Percentiles rank a stretch among this genome's conserved stretches.
phyloP scores from a whole-genome alignment of 192 early-diverging fungal genomes.

The Backusella circina region DNA sequence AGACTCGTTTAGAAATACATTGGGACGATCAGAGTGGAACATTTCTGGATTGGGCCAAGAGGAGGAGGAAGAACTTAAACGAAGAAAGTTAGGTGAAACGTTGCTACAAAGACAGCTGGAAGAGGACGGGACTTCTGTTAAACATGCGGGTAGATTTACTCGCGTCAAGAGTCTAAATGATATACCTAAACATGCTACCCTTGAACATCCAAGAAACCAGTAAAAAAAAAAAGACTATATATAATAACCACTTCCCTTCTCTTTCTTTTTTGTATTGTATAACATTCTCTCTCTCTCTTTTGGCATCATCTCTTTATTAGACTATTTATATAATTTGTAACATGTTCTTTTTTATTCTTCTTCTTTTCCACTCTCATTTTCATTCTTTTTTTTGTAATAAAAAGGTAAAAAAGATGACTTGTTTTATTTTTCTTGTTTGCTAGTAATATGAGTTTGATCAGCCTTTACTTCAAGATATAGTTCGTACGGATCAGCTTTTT shows the following conservation, averaged over 20 bases:
- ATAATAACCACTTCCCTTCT: not conserved
- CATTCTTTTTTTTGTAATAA: not conserved
- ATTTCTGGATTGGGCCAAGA: conserved; percentile 2
- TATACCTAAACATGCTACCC: not conserved
- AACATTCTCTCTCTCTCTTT: not conserved
- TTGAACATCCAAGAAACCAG: conserved; percentile 12
- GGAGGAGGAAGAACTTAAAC: conserved; percentile 12
- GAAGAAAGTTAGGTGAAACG: conserved; percentile 19
- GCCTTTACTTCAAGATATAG: not conserved
- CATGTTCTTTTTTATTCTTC: not conserved
- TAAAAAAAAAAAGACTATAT: not conserved
- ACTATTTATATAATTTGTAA: not conserved
- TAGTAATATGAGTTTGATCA: not conserved
- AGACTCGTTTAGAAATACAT: conserved; percentile 24
- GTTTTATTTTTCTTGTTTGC: not conserved
- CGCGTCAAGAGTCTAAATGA: not conserved
- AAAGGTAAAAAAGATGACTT: not conserved
- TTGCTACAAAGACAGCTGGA: conserved; percentile 24
- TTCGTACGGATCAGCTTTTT: too few relatives aligned
- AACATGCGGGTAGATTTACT: conserved; percentile 16
- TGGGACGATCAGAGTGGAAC: conserved; percentile 15
- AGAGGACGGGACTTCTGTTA: conserved; percentile 26
- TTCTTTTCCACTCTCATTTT: not conserved
- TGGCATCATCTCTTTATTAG: not conserved
- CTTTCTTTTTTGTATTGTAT: not conserved